Evolutionary conservation across 2,329 filamentous ascomycete genomes (phyloP), one percentile per base, ranked within the genome.

Genomic region (Pyricularia pennisetigena): DNA sequence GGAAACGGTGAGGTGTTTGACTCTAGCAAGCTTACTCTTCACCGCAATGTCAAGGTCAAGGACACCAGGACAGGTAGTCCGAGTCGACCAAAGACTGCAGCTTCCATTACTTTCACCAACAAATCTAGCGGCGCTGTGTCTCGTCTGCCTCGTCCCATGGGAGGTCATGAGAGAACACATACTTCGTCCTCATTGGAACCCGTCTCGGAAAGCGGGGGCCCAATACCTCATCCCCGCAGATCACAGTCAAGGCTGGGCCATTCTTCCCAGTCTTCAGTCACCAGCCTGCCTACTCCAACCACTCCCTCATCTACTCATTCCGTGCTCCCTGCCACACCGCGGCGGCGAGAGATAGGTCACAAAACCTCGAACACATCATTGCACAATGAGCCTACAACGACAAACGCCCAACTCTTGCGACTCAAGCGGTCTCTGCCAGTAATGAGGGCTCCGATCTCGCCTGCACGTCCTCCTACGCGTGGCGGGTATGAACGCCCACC

Each of bases 11-110:
- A 94, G 71, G 85, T 92, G 20, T 93, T 98, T 74, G 88, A 93
- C 74, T 87, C 90, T 2, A 88, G 85, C 69, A 97, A 94, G 77
- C 83, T 93, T 62, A 94, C 90, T 0, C 82, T 97, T 23, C 95
- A 98, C 77, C 93, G 92, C 71, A 97, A 99, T 76, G 86, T 99
- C 72, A 94, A 94, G 76, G 85, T 96, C 74, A 97, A 96, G 78
- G 86, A 89, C 71, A 82, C 87, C 70, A 84, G 88, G 67, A 84
- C 88, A 24, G 81, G 85, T 16, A 94, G 92, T 72, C 90, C 93
- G 64, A 85, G 86, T 26, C 86, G 91, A 70, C 86, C 86, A 24
- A 90, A 89, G 75, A 87, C 92, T 23, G 89, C 92, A 12, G 90
- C 95, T 30, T 94, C 94, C 14, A 83, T 98, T 70, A 97, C 93